phyloP scores from a whole-genome alignment of 1,284 basidiomycete genomes.

The Neonothopanus nambi region DNA sequence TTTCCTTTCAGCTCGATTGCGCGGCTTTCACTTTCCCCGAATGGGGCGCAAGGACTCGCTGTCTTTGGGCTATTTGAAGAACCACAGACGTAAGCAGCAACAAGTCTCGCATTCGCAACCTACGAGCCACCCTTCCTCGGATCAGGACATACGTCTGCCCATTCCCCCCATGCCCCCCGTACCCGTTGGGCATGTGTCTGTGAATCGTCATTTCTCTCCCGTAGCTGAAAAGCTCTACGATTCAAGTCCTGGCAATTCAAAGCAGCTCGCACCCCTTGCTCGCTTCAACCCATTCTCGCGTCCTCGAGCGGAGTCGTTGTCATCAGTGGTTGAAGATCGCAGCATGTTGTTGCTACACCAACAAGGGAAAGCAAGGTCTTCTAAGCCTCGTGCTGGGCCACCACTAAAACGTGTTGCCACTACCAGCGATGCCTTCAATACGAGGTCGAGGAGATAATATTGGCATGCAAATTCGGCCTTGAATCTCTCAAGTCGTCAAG shows the following conservation, averaged over 20 bases:
- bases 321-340: constrained; percentile 26
- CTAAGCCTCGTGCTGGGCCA: neutral
- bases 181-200: constrained; percentile 4
- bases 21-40: constrained; percentile 5
- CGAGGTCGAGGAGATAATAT: too few species aligned
- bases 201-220: constrained; percentile 4
- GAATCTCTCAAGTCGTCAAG: too few species aligned
- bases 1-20: constrained; percentile 8
- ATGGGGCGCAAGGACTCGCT: constrained; percentile 13
- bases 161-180: constrained; percentile 3
- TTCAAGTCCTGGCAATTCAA: constrained; percentile 16
- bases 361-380: neutral
- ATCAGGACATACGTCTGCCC: constrained; percentile 1
- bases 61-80: constrained; percentile 10
- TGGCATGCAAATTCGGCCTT: too few species aligned
- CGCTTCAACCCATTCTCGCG: constrained; percentile 34
- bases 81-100: neutral
- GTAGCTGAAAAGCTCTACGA: too few species aligned
- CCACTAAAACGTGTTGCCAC: neutral
- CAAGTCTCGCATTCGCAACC: neutral
- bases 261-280: constrained; percentile 30
- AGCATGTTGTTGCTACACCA: neutral
- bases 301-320: constrained; percentile 32
- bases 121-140: neutral
- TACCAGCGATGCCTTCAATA: neutral